phyloP scores from a whole-genome alignment of 1,284 basidiomycete genomes.

The Testicularia cyperi region DNA sequence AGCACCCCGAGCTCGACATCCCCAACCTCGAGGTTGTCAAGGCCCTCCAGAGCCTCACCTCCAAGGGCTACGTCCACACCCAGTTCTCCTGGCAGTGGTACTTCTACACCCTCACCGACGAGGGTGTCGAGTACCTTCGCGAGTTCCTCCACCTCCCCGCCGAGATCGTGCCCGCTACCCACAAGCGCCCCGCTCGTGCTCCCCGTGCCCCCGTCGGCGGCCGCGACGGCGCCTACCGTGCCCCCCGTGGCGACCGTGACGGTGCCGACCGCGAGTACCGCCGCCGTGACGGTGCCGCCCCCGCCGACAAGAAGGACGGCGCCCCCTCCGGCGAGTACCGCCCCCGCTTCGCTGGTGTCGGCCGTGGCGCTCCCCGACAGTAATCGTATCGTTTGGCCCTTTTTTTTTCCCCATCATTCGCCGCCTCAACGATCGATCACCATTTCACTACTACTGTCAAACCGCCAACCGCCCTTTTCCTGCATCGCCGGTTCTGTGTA shows the following conservation, averaged over 20 bases:
- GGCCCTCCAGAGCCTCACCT: constrained; percentile 96
- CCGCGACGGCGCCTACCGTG: constrained; percentile 52
- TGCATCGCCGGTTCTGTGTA: not conserved
- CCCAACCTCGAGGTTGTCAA: constrained; percentile 99
- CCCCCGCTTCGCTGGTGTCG: constrained; percentile 58
- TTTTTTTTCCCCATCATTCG: not conserved
- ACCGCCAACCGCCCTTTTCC: too few species aligned
- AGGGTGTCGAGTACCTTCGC: constrained; percentile 60
- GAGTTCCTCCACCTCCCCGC: constrained; percentile 60
- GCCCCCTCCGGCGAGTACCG: constrained; percentile 58
- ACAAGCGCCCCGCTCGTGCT: constrained; percentile 59
- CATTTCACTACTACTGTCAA: not conserved
- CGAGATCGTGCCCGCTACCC: constrained; percentile 60
- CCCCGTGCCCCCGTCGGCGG: constrained; percentile 52
- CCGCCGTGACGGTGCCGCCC: constrained; percentile 36
- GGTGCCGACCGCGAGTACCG: constrained; percentile 59
- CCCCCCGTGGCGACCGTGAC: constrained; percentile 54
- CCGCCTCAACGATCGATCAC: too few species aligned
- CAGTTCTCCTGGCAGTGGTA: constrained; percentile 67
- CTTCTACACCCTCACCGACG: constrained; percentile 60
- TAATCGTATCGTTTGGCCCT: constrained; percentile 16
- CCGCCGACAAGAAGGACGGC: constrained; percentile 57
- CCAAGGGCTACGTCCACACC: constrained; percentile 93
- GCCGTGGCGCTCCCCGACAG: constrained; percentile 54
- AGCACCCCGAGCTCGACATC: constrained; percentile 95